Evolutionary conservation across 345 rosid species (phyloP).

Genomic region (Leavenworthia alabamica): DNA sequence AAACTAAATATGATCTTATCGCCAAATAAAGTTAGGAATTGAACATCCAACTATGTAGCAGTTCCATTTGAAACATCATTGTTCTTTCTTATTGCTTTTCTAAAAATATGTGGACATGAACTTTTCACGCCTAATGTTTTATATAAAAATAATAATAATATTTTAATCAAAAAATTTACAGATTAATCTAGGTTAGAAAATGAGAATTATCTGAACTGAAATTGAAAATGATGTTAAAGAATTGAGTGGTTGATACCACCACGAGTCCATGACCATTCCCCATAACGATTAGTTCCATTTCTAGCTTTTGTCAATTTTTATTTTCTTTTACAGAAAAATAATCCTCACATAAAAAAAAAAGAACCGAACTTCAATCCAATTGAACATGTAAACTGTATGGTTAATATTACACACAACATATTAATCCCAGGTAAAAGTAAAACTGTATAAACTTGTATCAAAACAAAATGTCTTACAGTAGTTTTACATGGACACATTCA

Average conservation of each 20-base stretch:
- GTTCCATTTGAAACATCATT: conserved; percentile 1
- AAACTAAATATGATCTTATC: neutral
- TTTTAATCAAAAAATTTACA: neutral
- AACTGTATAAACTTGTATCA: conserved; percentile 3
- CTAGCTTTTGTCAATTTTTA: neutral
- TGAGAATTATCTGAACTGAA: neutral
- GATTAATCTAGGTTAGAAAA: neutral
- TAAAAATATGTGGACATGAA: neutral
- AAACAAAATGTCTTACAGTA: conserved; percentile 11
- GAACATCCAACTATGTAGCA: conserved; percentile 11
- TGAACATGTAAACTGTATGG: neutral
- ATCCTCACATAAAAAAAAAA: too few species aligned
- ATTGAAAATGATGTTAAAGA: neutral
- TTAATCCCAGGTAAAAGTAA: conserved; percentile 7
- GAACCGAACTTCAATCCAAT: neutral
- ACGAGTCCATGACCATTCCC: neutral
- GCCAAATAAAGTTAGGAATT: conserved; percentile 5
- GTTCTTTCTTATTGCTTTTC: neutral
- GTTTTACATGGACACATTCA: conserved; percentile 7
- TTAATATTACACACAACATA: neutral
- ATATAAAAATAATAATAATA: neutral
- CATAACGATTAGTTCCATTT: neutral
- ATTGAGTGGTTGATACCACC: neutral
- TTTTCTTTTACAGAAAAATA: neutral
- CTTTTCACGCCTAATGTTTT: conserved; percentile 9